Percentiles rank a stretch among this genome's conserved stretches.
phyloP scores from a whole-genome alignment of 202 grass and related monocot species.

The Setaria viridis region DNA sequence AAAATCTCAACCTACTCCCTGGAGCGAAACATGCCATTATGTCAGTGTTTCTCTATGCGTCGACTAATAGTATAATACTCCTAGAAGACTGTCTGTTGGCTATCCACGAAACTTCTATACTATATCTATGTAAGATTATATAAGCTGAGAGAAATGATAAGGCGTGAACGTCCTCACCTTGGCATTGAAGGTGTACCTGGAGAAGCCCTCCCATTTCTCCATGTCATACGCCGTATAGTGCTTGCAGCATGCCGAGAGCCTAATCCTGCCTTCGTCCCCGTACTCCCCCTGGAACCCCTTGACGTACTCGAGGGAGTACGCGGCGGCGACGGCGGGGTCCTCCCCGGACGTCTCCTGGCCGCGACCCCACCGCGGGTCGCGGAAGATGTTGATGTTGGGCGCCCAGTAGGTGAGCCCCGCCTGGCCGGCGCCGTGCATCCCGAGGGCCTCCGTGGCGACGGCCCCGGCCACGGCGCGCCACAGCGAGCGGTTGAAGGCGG shows the following conservation, averaged over 20 bases:
- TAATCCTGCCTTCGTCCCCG: slow-evolving; percentile 50
- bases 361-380: slow-evolving; percentile 90
- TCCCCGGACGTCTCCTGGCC: slow-evolving; percentile 96
- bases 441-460: slow-evolving; percentile 77
- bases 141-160: background rate
- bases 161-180: slow-evolving; percentile 46
- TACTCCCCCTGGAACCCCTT: slow-evolving; percentile 78
- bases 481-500: slow-evolving; percentile 86
- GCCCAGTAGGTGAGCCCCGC: slow-evolving; percentile 96
- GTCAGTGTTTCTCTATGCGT: background rate
- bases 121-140: background rate
- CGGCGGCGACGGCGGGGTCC: slow-evolving; percentile 69
- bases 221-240: slow-evolving; percentile 89
- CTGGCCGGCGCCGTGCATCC: slow-evolving; percentile 86
- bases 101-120: background rate
- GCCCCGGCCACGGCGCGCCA: slow-evolving; percentile 67
- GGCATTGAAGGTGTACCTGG: slow-evolving; percentile 87
- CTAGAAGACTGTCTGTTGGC: background rate
- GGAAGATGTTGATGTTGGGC: slow-evolving; percentile 98
- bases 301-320: slow-evolving; percentile 82
- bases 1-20: background rate
- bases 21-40: background rate
- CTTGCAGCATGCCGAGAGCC: slow-evolving; percentile 95
- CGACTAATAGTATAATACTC: background rate
- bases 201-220: slow-evolving; percentile 78